Evolutionary conservation across 768 basidiomycete species (phyloP), one percentile per base, ranked within the genome.

Genomic region (Mycena kentingensis): DNA sequence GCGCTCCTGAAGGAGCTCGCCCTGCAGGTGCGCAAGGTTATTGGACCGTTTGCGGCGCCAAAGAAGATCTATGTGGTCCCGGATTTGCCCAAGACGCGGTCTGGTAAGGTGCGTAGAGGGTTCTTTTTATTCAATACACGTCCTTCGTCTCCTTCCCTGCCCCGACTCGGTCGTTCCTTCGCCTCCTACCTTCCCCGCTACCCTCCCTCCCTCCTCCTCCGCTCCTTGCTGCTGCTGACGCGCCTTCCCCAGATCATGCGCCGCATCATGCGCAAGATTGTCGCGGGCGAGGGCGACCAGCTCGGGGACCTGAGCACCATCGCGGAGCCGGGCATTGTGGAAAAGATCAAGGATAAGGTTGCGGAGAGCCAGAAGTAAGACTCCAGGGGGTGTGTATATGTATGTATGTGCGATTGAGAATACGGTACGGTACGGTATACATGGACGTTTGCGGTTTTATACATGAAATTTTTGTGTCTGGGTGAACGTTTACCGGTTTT

Each of bases 11-110:
- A 97, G 72, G 96, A 98, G 73, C 83, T 99, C 54, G 80, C 87
- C 25, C 83, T 98, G 27, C 95, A 98, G 74, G 95, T 98, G 18
- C 86, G 97, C 65, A 98, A 98, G 75, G 90, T 90, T 37, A 99
- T 99, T 55, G 97, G 96, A 4, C 95, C 97, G 3, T 98, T 99
- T 71, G 96, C 96, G 1, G 88, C 94, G 15, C 96, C 96, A 24
- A 98, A 98, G 83, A 90, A 88, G 74, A 83, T 96, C 60, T 85
- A 78, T 69, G 76, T 95, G 61, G 88, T 93, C 58, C 59, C 70
- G 36, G 94, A 96, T 71, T 74, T 97, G 49, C 95, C 95, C 31
- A 97, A 97, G 83, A 98, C 96, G 28, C 80, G 96, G 41, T 90
- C 88, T 15, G 95, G 95, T 36, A 98, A 98, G 87, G 88, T 87